phyloP scores from a whole-genome alignment of 129 eudicot species.

The Calendula officinalis region DNA sequence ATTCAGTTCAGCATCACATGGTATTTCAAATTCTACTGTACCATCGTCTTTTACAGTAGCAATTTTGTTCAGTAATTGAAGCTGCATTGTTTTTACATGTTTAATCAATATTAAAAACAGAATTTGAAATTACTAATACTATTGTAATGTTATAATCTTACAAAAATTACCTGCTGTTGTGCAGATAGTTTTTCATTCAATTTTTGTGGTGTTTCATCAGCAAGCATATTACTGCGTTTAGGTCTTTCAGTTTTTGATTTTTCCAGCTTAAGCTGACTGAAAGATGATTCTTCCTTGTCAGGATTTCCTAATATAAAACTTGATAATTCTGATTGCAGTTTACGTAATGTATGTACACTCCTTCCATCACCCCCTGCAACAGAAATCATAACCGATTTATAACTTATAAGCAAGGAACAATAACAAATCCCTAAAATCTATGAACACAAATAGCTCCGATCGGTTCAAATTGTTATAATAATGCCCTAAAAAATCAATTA shows the following conservation, averaged over 20 bases:
- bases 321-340: constrained; percentile 53
- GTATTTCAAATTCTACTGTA: constrained; percentile 92
- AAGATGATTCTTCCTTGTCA: constrained; percentile 44
- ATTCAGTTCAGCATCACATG: constrained; percentile 66
- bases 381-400: constrained; percentile 11
- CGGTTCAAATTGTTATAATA: too few relatives aligned
- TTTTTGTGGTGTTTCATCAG: constrained; percentile 66
- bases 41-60: constrained; percentile 96
- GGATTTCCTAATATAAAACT: constrained; percentile 39
- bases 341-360: constrained; percentile 54
- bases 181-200: constrained; percentile 58
- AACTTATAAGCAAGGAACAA: not conserved
- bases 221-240: constrained; percentile 45
- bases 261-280: constrained; percentile 49
- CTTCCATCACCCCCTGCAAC: constrained; percentile 53
- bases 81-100: constrained; percentile 60
- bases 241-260: constrained; percentile 85
- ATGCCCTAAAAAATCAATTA: too few relatives aligned
- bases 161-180: constrained; percentile 70
- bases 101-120: constrained; percentile 29
- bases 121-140: too few relatives aligned
- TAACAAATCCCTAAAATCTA: not conserved
- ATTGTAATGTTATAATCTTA: too few relatives aligned
- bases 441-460: too few relatives aligned
- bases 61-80: constrained; percentile 85